These are phyloP conservation scores for Parsonsia alboflavescens DNA, from an alignment of 257 asterid genomes.

Conservation along the genomic window DNA sequence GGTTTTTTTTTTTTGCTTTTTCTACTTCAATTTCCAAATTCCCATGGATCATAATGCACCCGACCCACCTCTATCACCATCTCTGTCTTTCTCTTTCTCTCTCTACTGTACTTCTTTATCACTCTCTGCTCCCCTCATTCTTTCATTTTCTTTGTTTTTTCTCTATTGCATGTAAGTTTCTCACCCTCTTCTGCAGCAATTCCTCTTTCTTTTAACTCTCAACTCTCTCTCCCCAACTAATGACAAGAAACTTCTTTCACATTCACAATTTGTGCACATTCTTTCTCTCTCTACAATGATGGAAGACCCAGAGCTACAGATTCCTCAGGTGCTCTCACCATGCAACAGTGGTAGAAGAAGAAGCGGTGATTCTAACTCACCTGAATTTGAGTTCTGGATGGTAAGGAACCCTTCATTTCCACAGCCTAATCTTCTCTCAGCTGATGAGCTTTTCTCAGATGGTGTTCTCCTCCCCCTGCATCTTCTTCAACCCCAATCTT, in stretches of 20 bases:
- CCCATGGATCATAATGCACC: slow-evolving; percentile 12
- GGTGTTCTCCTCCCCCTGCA: slow-evolving; percentile 88
- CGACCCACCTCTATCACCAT: slow-evolving; percentile 14
- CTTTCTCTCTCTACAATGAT: slow-evolving; percentile 14
- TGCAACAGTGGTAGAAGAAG: slow-evolving; percentile 45
- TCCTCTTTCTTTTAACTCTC: background rate
- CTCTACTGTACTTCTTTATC: slow-evolving; percentile 24
- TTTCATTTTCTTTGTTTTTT: background rate
- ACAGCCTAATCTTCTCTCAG: slow-evolving; percentile 63
- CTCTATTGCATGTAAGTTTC: slow-evolving; percentile 26
- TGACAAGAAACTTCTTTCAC: background rate
- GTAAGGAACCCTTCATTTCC: slow-evolving; percentile 64
- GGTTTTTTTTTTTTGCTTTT: background rate
- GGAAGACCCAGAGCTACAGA: slow-evolving; percentile 33
- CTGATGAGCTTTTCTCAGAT: slow-evolving; percentile 83
- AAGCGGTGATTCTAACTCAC: slow-evolving; percentile 45
- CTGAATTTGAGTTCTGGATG: slow-evolving; percentile 94
- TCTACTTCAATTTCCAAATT: background rate
- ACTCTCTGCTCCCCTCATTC: background rate
- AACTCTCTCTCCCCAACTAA: background rate
- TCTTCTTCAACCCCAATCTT: slow-evolving; percentile 32
- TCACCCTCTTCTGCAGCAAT: background rate
- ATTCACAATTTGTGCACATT: background rate
- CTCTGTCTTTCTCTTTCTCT: background rate
- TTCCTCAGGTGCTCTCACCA: slow-evolving; percentile 41